phyloP scores from a whole-genome alignment of 306 rosid species.

The Cyamopsis tetragonoloba region DNA sequence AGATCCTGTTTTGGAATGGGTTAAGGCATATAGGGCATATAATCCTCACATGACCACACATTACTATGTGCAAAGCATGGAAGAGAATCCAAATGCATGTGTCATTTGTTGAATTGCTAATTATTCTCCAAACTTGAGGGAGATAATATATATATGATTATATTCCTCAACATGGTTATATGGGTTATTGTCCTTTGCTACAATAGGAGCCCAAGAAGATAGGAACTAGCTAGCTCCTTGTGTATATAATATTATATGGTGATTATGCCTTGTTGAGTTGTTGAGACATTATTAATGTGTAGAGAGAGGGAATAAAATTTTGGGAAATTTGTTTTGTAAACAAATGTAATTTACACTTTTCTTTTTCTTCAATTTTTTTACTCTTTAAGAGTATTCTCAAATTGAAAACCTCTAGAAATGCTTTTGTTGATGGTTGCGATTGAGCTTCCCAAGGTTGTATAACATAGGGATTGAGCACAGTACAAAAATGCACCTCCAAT shows the following conservation, averaged over 20 bases:
- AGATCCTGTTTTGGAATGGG: constrained; percentile 64
- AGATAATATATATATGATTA: neutral
- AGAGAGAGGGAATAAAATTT: constrained; percentile 42
- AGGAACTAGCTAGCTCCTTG: constrained; percentile 39
- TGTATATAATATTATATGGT: constrained; percentile 55
- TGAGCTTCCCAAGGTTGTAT: no score
- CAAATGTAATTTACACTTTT: neutral
- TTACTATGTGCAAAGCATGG: constrained; percentile 79
- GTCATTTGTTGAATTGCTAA: constrained; percentile 45
- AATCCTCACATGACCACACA: constrained; percentile 65
- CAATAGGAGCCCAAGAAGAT: constrained; percentile 23
- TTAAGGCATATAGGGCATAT: constrained; percentile 62
- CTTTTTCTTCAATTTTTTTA: neutral
- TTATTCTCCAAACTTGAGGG: constrained; percentile 16
- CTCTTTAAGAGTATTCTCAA: no score
- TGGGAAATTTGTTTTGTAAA: constrained; percentile 30
- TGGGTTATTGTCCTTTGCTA: constrained; percentile 22
- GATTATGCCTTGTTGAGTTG: constrained; percentile 26
- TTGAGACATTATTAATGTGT: constrained; percentile 32
- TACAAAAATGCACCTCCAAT: no score
- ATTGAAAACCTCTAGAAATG: no score
- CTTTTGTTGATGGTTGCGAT: no score
- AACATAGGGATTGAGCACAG: no score
- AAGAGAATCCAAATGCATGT: constrained; percentile 93
- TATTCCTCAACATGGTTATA: constrained; percentile 15